phyloP scores from a whole-genome alignment of 2,329 filamentous ascomycete species.

The Paraphoma sp. region DNA sequence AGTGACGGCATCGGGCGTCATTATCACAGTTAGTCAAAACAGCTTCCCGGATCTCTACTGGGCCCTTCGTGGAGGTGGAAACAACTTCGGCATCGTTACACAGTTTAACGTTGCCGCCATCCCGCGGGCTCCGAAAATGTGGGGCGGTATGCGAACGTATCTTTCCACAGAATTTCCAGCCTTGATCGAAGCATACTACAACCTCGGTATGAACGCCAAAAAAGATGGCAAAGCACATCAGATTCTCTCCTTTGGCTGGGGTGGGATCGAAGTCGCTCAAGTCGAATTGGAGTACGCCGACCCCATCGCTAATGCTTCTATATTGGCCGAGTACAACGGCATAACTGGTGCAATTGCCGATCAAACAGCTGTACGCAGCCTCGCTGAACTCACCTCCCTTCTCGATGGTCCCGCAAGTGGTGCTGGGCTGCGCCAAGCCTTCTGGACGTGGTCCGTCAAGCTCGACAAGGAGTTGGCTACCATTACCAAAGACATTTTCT shows the following conservation, averaged over 20 bases:
- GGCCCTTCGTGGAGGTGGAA: conserved; percentile 46
- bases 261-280: conserved; percentile 18
- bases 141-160: conserved; percentile 29
- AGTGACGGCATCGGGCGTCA: conserved; percentile 25
- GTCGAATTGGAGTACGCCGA: conserved; percentile 34
- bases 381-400: conserved; percentile 24
- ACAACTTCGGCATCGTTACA: conserved; percentile 47
- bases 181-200: conserved; percentile 31
- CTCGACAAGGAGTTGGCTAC: conserved; percentile 26
- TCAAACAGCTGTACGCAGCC: conserved; percentile 21
- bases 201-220: conserved; percentile 28
- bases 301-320: conserved; percentile 27
- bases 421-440: conserved; percentile 29
- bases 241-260: conserved; percentile 32
- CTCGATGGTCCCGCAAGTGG: conserved; percentile 13
- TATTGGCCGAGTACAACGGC: conserved; percentile 34
- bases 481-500: conserved; percentile 30
- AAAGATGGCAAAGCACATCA: conserved; percentile 34
- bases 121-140: conserved; percentile 30
- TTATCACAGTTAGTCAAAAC: conserved; percentile 22
- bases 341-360: conserved; percentile 23
- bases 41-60: conserved; percentile 50
- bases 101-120: conserved; percentile 31
- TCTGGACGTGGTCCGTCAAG: conserved; percentile 37
- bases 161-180: conserved; percentile 20